phyloP scores from a whole-genome alignment of 2,329 filamentous ascomycete genomes.

The Trichoderma cornu-damae region DNA sequence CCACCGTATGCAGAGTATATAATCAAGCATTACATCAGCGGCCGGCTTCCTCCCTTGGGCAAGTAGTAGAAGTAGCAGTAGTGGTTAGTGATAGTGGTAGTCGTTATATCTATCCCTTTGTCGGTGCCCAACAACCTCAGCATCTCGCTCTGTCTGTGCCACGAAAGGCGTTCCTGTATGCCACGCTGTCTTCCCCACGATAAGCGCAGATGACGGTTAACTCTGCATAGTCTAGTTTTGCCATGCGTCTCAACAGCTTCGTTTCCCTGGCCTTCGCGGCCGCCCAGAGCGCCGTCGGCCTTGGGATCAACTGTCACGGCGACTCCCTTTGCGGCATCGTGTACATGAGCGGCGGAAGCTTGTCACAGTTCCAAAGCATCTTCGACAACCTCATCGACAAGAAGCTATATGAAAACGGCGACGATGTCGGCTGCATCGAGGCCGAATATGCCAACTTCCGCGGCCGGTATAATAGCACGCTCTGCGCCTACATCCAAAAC shows the following conservation, averaged over 20 bases:
- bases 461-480: background rate
- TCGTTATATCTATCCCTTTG: too few species aligned
- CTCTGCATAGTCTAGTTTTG: background rate
- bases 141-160: background rate
- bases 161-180: background rate
- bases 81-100: too few species aligned
- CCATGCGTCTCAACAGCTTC: conserved; percentile 3
- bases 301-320: conserved; percentile 14
- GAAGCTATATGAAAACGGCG: conserved; percentile 2
- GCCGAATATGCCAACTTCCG: background rate
- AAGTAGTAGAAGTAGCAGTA: too few species aligned
- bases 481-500: conserved; percentile 12
- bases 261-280: background rate
- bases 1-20: conserved; percentile 2
- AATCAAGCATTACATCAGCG: conserved; percentile 8
- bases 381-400: conserved; percentile 7
- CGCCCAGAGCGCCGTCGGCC: background rate
- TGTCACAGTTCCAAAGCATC: background rate
- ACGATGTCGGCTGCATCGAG: background rate
- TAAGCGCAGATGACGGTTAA: background rate
- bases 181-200: background rate
- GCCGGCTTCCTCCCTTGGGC: background rate
- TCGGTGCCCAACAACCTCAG: background rate
- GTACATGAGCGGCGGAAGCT: background rate
- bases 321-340: background rate